Evolutionary conservation across 2,329 filamentous ascomycete genomes (phyloP).

Genomic region (Epichloe baconii): DNA sequence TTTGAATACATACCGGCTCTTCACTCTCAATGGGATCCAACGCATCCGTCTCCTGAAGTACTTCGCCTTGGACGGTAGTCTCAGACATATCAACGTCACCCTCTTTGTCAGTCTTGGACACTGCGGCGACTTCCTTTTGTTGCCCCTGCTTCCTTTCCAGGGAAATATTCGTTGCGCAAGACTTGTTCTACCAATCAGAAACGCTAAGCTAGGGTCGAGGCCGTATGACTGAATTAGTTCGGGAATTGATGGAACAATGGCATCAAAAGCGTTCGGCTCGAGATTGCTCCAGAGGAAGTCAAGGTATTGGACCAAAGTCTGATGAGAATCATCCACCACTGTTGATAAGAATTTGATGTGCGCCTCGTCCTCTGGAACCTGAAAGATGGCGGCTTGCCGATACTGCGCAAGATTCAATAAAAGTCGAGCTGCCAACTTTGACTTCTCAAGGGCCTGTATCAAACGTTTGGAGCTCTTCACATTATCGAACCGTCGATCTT

Average conservation of each 20-base stretch:
- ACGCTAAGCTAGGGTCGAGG: constrained; percentile 68
- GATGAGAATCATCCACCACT: constrained; percentile 80
- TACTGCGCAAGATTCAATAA: constrained; percentile 88
- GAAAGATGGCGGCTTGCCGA: constrained; percentile 73
- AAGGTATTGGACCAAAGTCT: constrained; percentile 74
- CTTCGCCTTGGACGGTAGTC: constrained; percentile 17
- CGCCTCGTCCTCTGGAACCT: constrained; percentile 54
- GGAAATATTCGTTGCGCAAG: constrained; percentile 51
- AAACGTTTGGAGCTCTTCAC: constrained; percentile 65
- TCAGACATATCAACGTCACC: constrained; percentile 43
- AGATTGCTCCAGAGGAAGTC: constrained; percentile 78
- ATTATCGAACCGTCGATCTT: constrained; percentile 70
- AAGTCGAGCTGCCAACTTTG: constrained; percentile 65
- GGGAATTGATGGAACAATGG: constrained; percentile 60
- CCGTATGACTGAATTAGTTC: constrained; percentile 66
- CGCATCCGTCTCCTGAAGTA: constrained; percentile 14
- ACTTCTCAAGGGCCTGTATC: constrained; percentile 65
- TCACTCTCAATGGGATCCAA: constrained; percentile 15
- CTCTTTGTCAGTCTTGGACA: constrained; percentile 31
- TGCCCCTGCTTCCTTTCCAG: constrained; percentile 20
- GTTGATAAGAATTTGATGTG: constrained; percentile 84
- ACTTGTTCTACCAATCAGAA: constrained; percentile 67
- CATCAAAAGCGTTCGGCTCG: constrained; percentile 61
- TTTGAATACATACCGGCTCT: constrained; percentile 19
- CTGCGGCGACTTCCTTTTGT: constrained; percentile 16